These are phyloP conservation scores for Dillenia suffruticosa DNA, from an alignment of 164 flowering plant genomes.

Conservation along the genomic window DNA sequence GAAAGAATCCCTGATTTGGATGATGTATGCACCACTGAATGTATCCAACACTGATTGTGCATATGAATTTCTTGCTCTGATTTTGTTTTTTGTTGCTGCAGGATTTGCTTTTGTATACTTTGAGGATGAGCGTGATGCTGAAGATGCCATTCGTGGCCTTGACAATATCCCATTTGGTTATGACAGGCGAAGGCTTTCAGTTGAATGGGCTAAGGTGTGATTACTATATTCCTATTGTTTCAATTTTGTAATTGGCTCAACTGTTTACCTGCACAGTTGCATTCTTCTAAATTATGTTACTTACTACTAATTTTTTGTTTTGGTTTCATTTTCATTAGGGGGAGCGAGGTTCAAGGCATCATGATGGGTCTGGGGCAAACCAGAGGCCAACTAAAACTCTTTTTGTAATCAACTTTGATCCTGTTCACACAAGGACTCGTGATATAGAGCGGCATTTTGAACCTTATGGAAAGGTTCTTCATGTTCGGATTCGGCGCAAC, in stretches of 20 bases:
- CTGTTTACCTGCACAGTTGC: not conserved
- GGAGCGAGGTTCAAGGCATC: conserved; percentile 48
- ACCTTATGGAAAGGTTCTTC: conserved; percentile 65
- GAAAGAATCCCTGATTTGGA: conserved; percentile 25
- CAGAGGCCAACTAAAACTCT: conserved; percentile 84
- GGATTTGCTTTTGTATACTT: conserved; percentile 97
- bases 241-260: not conserved
- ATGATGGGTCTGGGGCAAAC: conserved; percentile 58
- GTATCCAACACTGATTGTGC: not conserved
- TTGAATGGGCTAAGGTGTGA: conserved; percentile 90
- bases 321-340: conserved; percentile 34
- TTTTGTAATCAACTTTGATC: conserved; percentile 92
- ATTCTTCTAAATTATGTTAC: not conserved
- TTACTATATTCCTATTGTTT: not conserved
- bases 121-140: conserved; percentile 94
- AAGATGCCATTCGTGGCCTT: conserved; percentile 76
- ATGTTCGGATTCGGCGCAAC: conserved; percentile 78
- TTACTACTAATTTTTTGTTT: not conserved
- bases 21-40: conserved; percentile 8
- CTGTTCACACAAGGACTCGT: conserved; percentile 52
- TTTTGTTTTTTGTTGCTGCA: conserved; percentile 22
- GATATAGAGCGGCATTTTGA: conserved; percentile 87
- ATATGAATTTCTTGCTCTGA: conserved; percentile 2
- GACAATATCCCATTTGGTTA: conserved; percentile 77
- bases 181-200: conserved; percentile 71